Percentiles rank a stretch among this genome's conserved stretches.
Evolutionary conservation across 441 rosid genomes (phyloP).

Genomic region (Populus hybrid): DNA sequence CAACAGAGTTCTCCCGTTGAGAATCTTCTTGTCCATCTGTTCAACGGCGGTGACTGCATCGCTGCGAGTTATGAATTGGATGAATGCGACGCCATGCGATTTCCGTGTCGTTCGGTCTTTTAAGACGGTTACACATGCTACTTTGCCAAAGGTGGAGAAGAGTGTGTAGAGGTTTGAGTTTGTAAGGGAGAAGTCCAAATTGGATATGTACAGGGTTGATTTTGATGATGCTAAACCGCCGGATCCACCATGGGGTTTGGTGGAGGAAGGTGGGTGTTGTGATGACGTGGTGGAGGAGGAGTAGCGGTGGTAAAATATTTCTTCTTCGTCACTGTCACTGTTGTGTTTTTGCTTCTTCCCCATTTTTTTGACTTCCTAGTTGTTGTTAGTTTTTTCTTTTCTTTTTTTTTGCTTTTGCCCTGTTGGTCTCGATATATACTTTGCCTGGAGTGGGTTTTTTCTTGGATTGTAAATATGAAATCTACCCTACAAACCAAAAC

Average conservation of each 20-base stretch:
- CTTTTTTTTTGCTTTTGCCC: neutral
- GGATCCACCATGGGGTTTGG: slow-evolving; percentile 52
- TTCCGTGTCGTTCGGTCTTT: slow-evolving; percentile 67
- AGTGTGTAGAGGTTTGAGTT: slow-evolving; percentile 88
- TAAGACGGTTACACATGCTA: slow-evolving; percentile 77
- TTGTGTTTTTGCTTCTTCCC: slow-evolving; percentile 17
- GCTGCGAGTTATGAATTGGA: slow-evolving; percentile 68
- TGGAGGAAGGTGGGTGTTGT: slow-evolving; percentile 10
- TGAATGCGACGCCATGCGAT: slow-evolving; percentile 81
- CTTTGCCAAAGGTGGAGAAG: slow-evolving; percentile 88
- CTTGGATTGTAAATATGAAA: too few relatives aligned
- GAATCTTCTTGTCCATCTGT: slow-evolving; percentile 70
- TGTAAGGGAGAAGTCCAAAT: slow-evolving; percentile 79
- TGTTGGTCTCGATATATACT: too few relatives aligned
- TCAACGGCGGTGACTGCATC: slow-evolving; percentile 63
- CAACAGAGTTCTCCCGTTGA: slow-evolving; percentile 67
- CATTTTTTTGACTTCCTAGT: slow-evolving; percentile 19
- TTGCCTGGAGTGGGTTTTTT: too few relatives aligned
- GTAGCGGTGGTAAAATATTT: slow-evolving; percentile 70
- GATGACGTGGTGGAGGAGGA: slow-evolving; percentile 33
- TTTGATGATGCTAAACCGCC: slow-evolving; percentile 83
- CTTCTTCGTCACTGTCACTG: slow-evolving; percentile 76
- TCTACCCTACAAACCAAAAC: neutral
- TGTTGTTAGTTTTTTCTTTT: too few relatives aligned
- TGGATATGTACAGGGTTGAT: slow-evolving; percentile 84